Evolutionary conservation across 805 yeast genomes (phyloP), one percentile per base, ranked within the genome.

Genomic region (Blastobotrys attinorum): DNA sequence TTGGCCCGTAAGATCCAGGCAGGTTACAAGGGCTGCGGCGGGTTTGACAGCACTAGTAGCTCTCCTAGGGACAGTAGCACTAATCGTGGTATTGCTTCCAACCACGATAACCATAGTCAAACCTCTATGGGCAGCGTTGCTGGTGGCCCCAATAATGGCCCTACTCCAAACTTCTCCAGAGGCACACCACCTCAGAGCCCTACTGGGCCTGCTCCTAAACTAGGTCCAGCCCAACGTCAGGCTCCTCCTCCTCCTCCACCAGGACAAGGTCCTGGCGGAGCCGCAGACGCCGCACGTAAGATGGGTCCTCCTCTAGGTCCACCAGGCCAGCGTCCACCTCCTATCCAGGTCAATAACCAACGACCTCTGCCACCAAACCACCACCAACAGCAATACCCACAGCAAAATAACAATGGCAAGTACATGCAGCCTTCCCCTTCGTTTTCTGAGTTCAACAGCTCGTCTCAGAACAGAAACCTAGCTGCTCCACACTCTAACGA

Each of bases 1-100:
- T 58, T 83, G 40, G 73, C 71, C 34, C 57, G 69, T 15, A 83
- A 80, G 54, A 54, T 80, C 42, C 50, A 67, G 6, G 58, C 68
- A n/a, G 73, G 72, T 18, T 73, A 70, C 63, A 56, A 66, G 55
- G 65, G 73, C 50, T 42, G 71, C 64, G 49, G 71, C 64, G 31
- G 39, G 6, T 32, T 50, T 6, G 20, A 31, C 13, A 31, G 21
- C 13, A 17, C 20, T 16, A 10, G 17, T 4, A n/a, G 17, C 4
- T n/a, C 33, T 4, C 16, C 33, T 5, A 31, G 33, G 17, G 4
- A 15, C 10, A 15, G 16, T 15, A 8, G n/a, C n/a, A n/a, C n/a
- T n/a, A n/a, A n/a, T n/a, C n/a, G n/a, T n/a, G n/a, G n/a, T n/a
- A 17, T 22, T 32, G 20, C 20, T n/a, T 16, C 18, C 21, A 3